phyloP scores from a whole-genome alignment of 2,329 filamentous ascomycete species.

The Aspergillus sp. region DNA sequence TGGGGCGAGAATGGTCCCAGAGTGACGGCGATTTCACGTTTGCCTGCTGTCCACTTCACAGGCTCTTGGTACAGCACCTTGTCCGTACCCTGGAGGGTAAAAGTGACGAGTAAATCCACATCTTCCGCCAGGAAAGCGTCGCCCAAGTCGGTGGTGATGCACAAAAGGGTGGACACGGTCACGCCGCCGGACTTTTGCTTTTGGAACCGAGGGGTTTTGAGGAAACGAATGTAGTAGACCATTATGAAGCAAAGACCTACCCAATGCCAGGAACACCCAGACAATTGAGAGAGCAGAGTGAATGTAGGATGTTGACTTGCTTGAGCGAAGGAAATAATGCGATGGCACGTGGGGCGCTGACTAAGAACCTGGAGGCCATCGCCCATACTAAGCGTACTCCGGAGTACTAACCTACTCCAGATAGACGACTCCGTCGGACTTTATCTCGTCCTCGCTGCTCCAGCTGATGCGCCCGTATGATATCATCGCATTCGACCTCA shows the following conservation, averaged over 20 bases:
- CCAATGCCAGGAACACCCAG: not conserved
- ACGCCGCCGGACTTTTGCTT: slow-evolving; percentile 43
- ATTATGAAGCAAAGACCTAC: slow-evolving; percentile 31
- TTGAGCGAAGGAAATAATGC: not conserved
- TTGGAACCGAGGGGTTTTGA: slow-evolving; percentile 58
- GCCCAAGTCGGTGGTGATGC: slow-evolving; percentile 68
- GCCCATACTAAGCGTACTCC: too few species aligned
- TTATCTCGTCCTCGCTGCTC: not conserved
- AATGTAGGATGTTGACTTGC: not conserved
- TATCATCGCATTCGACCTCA: not conserved
- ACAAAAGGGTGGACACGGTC: slow-evolving; percentile 54
- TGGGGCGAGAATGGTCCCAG: slow-evolving; percentile 30
- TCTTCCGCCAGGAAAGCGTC: slow-evolving; percentile 59
- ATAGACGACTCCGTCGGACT: not conserved
- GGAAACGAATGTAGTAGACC: slow-evolving; percentile 65
- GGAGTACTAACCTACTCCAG: too few species aligned
- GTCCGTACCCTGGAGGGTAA: slow-evolving; percentile 16
- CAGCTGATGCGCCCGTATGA: slow-evolving; percentile 1
- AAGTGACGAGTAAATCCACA: slow-evolving; percentile 29
- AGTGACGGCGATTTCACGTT: slow-evolving; percentile 32
- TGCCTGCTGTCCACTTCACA: slow-evolving; percentile 33
- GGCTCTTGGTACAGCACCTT: slow-evolving; percentile 22
- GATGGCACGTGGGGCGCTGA: slow-evolving; percentile 25
- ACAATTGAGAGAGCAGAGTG: not conserved
- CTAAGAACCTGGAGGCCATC: slow-evolving; percentile 21